These are phyloP conservation scores for Backusella tarrabulga DNA, from an alignment of 192 early-diverging fungal species.

Conservation along the genomic window DNA sequence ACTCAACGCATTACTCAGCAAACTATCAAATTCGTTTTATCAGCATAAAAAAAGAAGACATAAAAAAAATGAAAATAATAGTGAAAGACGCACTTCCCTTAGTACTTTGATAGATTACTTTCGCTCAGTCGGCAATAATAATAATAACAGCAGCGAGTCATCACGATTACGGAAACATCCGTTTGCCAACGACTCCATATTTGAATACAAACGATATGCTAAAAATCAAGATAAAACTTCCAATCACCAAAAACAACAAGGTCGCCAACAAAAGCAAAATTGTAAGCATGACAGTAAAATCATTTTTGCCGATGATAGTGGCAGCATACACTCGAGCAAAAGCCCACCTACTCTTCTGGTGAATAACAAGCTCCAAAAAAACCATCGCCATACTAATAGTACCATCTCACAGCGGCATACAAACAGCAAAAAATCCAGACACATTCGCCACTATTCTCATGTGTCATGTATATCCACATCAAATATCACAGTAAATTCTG, in stretches of 20 bases:
- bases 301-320: not conserved
- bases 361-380: not conserved
- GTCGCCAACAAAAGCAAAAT: not conserved
- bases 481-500: conserved; percentile 36
- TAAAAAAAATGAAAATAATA: not conserved
- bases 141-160: not conserved
- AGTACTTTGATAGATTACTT: conserved; percentile 17
- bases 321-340: not conserved
- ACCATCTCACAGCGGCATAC: not conserved
- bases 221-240: not conserved
- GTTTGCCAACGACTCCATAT: not conserved
- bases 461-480: conserved; percentile 27
- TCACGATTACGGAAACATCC: not conserved
- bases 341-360: not conserved
- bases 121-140: not conserved
- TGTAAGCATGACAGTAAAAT: not conserved
- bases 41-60: not conserved
- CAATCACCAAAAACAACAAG: not conserved
- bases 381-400: conserved; percentile 25
- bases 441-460: conserved; percentile 29
- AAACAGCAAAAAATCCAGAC: conserved; percentile 7
- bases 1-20: conserved; percentile 8
- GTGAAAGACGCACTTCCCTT: not conserved
- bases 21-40: conserved; percentile 12
- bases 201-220: conserved; percentile 7